Evolutionary conservation across 31 red algal species (phyloP), one percentile per base, ranked within the genome.

Genomic region (Porphyra umbilicalis): DNA sequence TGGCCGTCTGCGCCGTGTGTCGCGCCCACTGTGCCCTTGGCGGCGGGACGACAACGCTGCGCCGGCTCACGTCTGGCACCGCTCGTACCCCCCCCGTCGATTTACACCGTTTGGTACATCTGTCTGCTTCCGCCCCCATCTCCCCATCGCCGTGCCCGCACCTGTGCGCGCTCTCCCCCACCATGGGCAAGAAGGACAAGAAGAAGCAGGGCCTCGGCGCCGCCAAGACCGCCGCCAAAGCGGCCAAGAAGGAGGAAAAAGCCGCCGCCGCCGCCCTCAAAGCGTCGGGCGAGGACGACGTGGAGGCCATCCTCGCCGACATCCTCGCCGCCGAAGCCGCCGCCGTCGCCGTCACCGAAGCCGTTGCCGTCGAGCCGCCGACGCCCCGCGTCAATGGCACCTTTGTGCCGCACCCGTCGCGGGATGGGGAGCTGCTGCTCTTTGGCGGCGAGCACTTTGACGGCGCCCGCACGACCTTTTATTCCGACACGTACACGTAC

Each of bases 181-280:
- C 10, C 31, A 94, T 94, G 92, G 92, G 87, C 0, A 94, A 94
- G 75, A 94, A 94, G 44, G 92, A 89, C 44, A 94, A 90, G 76
- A 94, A 94, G 84, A 94, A 94, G 92, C 83, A 94, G 80, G 92
- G 92, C 25, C 84, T 94, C 15, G 92, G 92, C 32, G 88, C 87
- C 75, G 92, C 92, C 7, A 94, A 94, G 38, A 94, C 92, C 16
- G 88, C 87, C 34, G 92, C 87, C 46, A 94, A 94, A 34, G 85
- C 92, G 30, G 87, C 92, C 38, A 89, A 86, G 33, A 94, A 94
- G 83, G 87, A 79, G 46, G 78, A 90, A 29, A 94, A 94, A 77
- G 88, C 88, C 5, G 75, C 82, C 14, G 85, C 79, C 37, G 85
- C 85, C 37, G 86, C 86, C 36, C 84, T 67, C 39, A 86, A 79